Base-by-base conservation (phyloP, 805 yeast species). In the Nakazawaea ishiwadae region DNA sequence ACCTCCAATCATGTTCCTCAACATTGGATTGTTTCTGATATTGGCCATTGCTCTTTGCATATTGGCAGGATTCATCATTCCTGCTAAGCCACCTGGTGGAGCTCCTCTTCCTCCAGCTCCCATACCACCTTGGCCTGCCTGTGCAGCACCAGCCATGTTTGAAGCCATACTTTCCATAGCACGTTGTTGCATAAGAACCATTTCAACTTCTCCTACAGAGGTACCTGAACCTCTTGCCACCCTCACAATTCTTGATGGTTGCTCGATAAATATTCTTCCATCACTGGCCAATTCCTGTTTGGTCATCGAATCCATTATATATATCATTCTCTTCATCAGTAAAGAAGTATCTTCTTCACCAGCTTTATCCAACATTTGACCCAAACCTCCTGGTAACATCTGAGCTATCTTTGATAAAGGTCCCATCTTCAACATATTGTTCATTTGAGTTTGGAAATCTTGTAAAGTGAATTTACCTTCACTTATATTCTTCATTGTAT, bases 171-270 rank as follows among this genome's bases (percentile, higher is more conserved):
- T 73, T 0, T 95, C 88, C 96, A 93, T 89, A 83, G 88, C 84
- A 60, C 84, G 78, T 60, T 86, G 96, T 65, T 93, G 98, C 66
- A 81, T 72, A 48, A 91, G 68, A 24, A 91, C 86, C 75, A 89
- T 87, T 60, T 91, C 97, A 21, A 91, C 96, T 51, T 91, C 98
- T 5, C 87, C 77, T 0, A 84, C 96, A 2, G 93, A 68, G 18
- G 96, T 87, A 17, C 98, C 99, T 3, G 96, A 81, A 7, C 99
- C 99, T 50, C 86, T 74, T 0, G 98, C 98, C 4, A 91, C 91
- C 53, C 99, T 74, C 4, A 89, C 77, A 38, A 91, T 78, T 60
- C 99, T 76, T 35, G 81, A 71, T 5, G 98, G 98, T 61, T 90
- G 80, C 39, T 81, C 79, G 29, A 75, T 71, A 60, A 91, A 88